Conservation (phyloP, 352 stramenopile species). For the Phytophthora sansomeana region DNA sequence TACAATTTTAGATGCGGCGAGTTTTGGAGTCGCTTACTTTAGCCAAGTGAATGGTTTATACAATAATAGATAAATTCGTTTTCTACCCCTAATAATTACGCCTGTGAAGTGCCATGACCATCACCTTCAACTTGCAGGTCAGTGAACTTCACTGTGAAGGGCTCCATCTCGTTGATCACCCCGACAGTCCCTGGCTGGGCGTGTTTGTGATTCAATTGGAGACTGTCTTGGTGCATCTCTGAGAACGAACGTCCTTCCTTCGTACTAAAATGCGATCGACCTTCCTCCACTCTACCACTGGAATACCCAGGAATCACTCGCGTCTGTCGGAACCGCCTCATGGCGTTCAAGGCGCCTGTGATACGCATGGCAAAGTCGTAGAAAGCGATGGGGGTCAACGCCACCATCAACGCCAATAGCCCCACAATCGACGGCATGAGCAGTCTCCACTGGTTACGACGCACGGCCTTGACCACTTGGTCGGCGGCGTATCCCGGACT, state of each 20-base stretch:
- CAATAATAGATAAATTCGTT: no score
- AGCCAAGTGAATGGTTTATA: no score
- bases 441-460: constrained; percentile 41
- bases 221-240: constrained; percentile 4
- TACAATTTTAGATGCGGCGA: no score
- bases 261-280: neutral
- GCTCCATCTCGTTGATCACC: neutral
- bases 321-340: constrained; percentile 47
- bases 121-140: constrained; percentile 1
- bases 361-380: constrained; percentile 26
- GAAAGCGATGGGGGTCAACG: constrained; percentile 28
- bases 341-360: constrained; percentile 23
- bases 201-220: constrained; percentile 1
- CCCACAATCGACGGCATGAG: constrained; percentile 29
- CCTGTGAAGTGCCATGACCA: neutral
- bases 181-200: neutral
- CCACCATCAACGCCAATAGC: constrained; percentile 31
- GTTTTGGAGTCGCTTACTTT: no score
- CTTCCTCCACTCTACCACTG: neutral
- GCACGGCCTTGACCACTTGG: constrained; percentile 44
- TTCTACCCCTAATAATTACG: no score
- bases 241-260: neutral
- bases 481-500: constrained; percentile 42
- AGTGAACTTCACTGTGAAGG: no score
- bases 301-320: constrained; percentile 19